A percentile compares a stretch with the other conserved stretches of the same genome.
Conservation (phyloP, 371 early-diverging fungal genomes). For the Smittium culicis region DNA sequence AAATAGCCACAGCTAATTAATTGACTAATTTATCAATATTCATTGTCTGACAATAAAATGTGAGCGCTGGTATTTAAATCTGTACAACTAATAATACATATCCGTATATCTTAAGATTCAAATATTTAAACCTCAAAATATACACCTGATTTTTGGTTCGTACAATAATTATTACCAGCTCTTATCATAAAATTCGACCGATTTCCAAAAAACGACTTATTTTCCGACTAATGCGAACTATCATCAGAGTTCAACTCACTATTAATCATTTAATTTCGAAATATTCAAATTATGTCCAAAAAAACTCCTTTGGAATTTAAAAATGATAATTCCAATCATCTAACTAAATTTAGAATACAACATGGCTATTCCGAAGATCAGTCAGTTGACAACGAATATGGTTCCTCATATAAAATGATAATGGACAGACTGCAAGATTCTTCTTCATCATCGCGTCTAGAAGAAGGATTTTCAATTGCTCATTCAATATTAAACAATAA, state of each 20-base stretch:
- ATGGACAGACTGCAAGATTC: conserved; percentile 8
- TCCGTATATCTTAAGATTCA: no score
- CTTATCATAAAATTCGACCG: no score
- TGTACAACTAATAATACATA: no score
- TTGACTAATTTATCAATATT: neutral
- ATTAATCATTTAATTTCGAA: no score
- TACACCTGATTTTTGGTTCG: no score
- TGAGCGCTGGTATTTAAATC: no score
- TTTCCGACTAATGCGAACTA: no score
- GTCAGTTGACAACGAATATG: conserved; percentile 10
- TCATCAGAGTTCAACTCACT: no score
- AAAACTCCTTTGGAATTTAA: neutral
- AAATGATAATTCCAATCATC: conserved; percentile 6
- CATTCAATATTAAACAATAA: neutral
- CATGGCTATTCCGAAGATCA: neutral
- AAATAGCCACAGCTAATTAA: neutral
- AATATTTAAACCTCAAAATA: no score
- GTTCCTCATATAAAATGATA: conserved; percentile 6
- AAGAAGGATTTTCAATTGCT: neutral
- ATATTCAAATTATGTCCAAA: neutral
- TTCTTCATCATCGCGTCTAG: neutral
- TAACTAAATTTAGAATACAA: conserved; percentile 7
- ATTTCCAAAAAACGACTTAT: no score
- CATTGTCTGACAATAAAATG: no score
- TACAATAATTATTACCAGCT: no score